phyloP scores from a whole-genome alignment of 805 yeast species.

The Schizosaccharomyces cryophilus region DNA sequence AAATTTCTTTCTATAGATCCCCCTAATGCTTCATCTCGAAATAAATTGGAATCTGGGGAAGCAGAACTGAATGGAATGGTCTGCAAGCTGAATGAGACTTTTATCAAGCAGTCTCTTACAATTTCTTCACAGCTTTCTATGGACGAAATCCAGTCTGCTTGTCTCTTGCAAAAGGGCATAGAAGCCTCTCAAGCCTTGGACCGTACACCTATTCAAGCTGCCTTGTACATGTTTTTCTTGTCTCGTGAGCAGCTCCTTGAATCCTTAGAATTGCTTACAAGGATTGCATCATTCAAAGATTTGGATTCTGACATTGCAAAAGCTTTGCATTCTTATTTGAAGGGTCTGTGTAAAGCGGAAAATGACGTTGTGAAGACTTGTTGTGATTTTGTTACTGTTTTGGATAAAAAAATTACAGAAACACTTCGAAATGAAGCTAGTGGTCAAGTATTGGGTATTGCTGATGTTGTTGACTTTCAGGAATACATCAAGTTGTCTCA shows the following conservation, averaged over 20 bases:
- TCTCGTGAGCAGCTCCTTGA: neutral
- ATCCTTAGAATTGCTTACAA: neutral
- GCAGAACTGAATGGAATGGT: neutral
- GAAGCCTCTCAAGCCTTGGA: neutral
- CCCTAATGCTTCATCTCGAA: neutral
- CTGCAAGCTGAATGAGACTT: neutral
- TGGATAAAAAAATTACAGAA: neutral
- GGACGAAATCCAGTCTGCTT: neutral
- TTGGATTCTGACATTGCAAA: neutral
- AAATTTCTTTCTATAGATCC: neutral
- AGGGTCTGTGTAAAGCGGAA: neutral
- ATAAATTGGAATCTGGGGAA: neutral
- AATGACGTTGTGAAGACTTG: neutral
- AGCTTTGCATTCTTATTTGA: neutral
- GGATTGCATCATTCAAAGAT: neutral
- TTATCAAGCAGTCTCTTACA: neutral
- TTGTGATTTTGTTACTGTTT: neutral
- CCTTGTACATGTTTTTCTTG: neutral
- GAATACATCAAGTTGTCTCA: neutral
- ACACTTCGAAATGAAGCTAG: neutral
- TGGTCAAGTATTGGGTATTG: neutral
- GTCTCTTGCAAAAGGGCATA: neutral
- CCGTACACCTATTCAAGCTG: neutral
- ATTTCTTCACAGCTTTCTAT: neutral
- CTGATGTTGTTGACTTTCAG: neutral